Evolutionary conservation across 768 basidiomycete genomes (phyloP), one percentile per base, ranked within the genome.

Genomic region (Phallus indusiatus): DNA sequence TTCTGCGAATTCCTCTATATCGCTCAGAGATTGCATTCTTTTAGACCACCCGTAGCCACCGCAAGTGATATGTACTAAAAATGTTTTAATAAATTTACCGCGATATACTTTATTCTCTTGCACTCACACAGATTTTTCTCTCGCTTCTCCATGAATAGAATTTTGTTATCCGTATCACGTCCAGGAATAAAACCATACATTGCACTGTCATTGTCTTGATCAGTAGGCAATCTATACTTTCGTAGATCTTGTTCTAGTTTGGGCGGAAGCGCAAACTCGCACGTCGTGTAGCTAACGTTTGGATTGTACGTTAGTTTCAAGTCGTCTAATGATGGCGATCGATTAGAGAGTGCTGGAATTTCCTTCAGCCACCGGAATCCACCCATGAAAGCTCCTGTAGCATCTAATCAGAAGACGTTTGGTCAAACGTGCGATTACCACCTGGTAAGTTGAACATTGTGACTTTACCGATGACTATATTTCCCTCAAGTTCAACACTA

Each of bases 311-410:
- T 21, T 18, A 61, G 37, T 46, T 59, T 65, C 17, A 62, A 34
- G 4, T 50, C 48, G 1, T 60, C n/a, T 16, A 64, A 37, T n/a
- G n/a, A n/a, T n/a, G n/a, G n/a, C n/a, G n/a, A n/a, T n/a, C n/a
- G n/a, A n/a, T n/a, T 11, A 20, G 47, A 0, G 5, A 21, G 9
- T 28, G 16, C 14, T 10, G 33, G 20, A 46, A 50, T 18, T 47
- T 53, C 49, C 36, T 59, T 34, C 2, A 68, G 56, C 61, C 61
- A 62, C 42, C 62, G 62, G 1, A 60, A 36, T n/a, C 67, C 68
- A 1, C 59, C 64, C 37, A 64, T 64, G 14, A 60, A 60, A 16
- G 55, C 22, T 1, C 67, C 69, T 2, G 68, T 68, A 53, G 68
- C 66, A 34, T 67, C 69, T 67, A n/a, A n/a, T n/a, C n/a, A n/a